Conservation (phyloP, 1,139 yeast genomes). For the Blastobotrys apis region DNA sequence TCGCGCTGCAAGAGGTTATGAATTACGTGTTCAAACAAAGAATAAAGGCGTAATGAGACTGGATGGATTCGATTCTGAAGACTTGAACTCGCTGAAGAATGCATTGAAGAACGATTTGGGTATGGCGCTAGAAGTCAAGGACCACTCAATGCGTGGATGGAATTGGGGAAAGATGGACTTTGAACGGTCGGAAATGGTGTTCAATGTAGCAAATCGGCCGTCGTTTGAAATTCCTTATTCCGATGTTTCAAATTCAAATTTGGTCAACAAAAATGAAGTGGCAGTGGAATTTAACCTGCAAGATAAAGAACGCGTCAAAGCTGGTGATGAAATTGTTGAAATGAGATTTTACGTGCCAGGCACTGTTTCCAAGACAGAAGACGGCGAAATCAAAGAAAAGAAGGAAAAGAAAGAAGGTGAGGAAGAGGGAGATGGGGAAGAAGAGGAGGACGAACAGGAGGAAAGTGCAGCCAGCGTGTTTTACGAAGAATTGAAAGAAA, state of each 20-base stretch:
- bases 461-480: slow-evolving; percentile 77
- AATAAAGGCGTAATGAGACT: slow-evolving; percentile 80
- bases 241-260: slow-evolving; percentile 77
- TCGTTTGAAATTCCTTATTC: slow-evolving; percentile 85
- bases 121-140: slow-evolving; percentile 70
- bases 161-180: slow-evolving; percentile 96
- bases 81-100: slow-evolving; percentile 72
- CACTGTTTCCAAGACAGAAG: slow-evolving; percentile 45
- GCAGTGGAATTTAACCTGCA: slow-evolving; percentile 78
- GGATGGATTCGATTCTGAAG: slow-evolving; percentile 87
- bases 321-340: slow-evolving; percentile 95
- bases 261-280: slow-evolving; percentile 90
- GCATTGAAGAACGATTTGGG: slow-evolving; percentile 77
- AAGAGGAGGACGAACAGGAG: slow-evolving; percentile 46
- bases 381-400: slow-evolving; percentile 33
- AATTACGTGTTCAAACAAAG: slow-evolving; percentile 81
- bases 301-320: slow-evolving; percentile 52
- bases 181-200: slow-evolving; percentile 85
- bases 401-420: not conserved
- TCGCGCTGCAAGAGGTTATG: slow-evolving; percentile 88
- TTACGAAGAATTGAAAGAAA: slow-evolving; percentile 86
- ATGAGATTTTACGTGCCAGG: slow-evolving; percentile 93
- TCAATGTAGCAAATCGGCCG: slow-evolving; percentile 83
- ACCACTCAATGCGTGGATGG: slow-evolving; percentile 97
- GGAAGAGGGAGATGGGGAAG: slow-evolving; percentile 23